phyloP scores from a whole-genome alignment of 1,284 basidiomycete genomes.

The Mycena sp. region DNA sequence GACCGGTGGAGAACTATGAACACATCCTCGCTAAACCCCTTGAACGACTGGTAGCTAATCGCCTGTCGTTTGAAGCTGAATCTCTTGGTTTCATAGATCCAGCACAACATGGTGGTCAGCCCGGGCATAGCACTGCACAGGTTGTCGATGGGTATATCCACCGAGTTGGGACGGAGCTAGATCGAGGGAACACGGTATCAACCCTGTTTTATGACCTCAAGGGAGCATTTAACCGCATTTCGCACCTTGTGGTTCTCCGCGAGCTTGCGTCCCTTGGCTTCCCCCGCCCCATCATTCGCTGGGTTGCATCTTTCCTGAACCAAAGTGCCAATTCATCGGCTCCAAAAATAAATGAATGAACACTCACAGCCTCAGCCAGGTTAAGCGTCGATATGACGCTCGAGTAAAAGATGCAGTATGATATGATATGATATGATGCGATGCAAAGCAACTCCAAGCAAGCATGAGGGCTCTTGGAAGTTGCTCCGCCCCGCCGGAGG shows the following conservation, averaged over 20 bases:
- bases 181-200: neutral
- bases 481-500: neutral
- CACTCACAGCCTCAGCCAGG: neutral
- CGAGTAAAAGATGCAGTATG: neutral
- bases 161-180: neutral
- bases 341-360: too few relatives aligned
- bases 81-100: neutral
- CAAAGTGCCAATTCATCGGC: too few relatives aligned
- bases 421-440: too few relatives aligned
- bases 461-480: neutral
- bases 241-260: neutral
- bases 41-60: neutral
- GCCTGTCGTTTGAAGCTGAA: neutral
- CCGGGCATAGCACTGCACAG: neutral
- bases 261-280: neutral
- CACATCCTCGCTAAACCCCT: conserved; percentile 2
- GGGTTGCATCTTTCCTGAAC: neutral
- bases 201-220: neutral
- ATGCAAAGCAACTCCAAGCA: conserved; percentile 1
- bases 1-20: conserved; percentile 3
- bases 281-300: neutral
- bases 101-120: conserved; percentile 1
- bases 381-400: neutral
- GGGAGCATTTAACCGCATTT: neutral
- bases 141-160: conserved; percentile 5